phyloP scores from a whole-genome alignment of 805 yeast species.

The Saturnispora sanitii region DNA sequence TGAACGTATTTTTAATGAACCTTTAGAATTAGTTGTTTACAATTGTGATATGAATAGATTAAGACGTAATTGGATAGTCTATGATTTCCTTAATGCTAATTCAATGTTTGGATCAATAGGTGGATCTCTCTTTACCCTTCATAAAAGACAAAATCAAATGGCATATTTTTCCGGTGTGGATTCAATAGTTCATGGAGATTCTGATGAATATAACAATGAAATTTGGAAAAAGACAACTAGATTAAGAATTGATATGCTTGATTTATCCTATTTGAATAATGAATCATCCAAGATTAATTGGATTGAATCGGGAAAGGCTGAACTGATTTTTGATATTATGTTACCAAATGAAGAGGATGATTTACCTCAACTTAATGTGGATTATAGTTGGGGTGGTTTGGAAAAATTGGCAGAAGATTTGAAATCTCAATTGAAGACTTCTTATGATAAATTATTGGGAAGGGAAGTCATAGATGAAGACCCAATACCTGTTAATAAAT shows the following conservation, averaged over 20 bases:
- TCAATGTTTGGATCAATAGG: constrained; percentile 67
- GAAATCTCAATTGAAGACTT: constrained; percentile 7
- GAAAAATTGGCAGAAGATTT: constrained; percentile 9
- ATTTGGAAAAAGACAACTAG: constrained; percentile 45
- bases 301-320: constrained; percentile 63
- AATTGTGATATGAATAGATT: constrained; percentile 56
- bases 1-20: constrained; percentile 18
- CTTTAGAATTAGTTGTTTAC: constrained; percentile 47
- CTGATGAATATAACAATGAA: constrained; percentile 10
- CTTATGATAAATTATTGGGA: constrained; percentile 8
- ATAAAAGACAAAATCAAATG: constrained; percentile 55
- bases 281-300: constrained; percentile 48
- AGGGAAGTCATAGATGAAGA: background rate
- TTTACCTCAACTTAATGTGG: constrained; percentile 10
- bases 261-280: constrained; percentile 23
- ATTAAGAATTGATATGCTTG: constrained; percentile 31
- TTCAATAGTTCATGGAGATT: constrained; percentile 8
- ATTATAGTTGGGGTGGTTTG: constrained; percentile 13
- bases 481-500: constrained; percentile 29
- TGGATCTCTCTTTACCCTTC: constrained; percentile 67
- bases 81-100: constrained; percentile 61
- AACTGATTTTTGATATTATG: constrained; percentile 62
- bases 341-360: constrained; percentile 42
- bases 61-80: constrained; percentile 45
- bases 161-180: constrained; percentile 33